Conservation (phyloP, 305 asterid species). For the Petunia hybrid region DNA sequence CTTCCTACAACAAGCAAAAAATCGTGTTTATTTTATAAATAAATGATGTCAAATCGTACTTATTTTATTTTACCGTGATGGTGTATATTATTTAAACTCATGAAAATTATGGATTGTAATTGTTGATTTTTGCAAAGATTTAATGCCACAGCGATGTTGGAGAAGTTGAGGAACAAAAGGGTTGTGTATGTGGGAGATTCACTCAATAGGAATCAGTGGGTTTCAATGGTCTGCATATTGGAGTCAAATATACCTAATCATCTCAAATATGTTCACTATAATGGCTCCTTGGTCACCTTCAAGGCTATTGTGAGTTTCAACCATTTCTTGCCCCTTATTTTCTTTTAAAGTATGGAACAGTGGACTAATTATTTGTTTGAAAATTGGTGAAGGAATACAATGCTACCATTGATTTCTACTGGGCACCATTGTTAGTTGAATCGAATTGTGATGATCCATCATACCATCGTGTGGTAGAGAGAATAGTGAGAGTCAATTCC, state of each 20-base stretch:
- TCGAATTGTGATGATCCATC: constrained; percentile 62
- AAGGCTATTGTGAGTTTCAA: constrained; percentile 46
- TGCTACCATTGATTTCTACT: constrained; percentile 67
- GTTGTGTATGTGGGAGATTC: constrained; percentile 72
- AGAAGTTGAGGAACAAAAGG: constrained; percentile 63
- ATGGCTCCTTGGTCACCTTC: constrained; percentile 47
- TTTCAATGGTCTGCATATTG: constrained; percentile 61
- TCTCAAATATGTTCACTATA: constrained; percentile 36
- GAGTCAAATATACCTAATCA: constrained; percentile 42
- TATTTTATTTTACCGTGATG: too few relatives aligned
- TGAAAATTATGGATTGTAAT: neutral
- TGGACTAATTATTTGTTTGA: constrained; percentile 8
- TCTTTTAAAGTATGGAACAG: neutral
- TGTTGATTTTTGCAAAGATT: constrained; percentile 43
- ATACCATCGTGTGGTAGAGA: constrained; percentile 37
- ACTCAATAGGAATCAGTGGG: constrained; percentile 58
- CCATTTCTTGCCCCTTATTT: neutral
- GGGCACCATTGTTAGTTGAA: constrained; percentile 83
- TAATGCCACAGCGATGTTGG: constrained; percentile 49
- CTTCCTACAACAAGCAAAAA: too few relatives aligned
- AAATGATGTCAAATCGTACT: too few relatives aligned
- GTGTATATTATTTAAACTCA: too few relatives aligned
- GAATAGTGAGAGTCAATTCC: constrained; percentile 48
- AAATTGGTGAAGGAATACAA: constrained; percentile 59
- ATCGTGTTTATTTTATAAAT: too few relatives aligned